phyloP scores from a whole-genome alignment of 805 yeast genomes.

The Teunomyces kruisii region DNA sequence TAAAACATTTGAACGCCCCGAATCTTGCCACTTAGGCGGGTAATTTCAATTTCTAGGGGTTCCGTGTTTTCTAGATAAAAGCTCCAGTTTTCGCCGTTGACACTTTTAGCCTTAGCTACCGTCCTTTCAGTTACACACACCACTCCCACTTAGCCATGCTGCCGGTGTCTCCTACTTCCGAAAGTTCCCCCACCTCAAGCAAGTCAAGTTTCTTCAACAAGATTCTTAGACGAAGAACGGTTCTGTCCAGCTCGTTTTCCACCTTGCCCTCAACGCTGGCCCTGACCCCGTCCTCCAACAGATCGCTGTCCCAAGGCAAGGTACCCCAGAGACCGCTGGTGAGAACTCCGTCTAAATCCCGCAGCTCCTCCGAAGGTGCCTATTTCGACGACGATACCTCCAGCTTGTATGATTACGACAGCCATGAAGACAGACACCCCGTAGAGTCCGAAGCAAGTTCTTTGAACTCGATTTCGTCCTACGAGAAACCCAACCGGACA shows the following conservation, averaged over 20 bases:
- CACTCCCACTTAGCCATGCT: not conserved
- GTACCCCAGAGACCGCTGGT: not conserved
- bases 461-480: not conserved
- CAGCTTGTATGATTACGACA: conserved; percentile 25
- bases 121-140: not conserved
- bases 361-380: conserved; percentile 2
- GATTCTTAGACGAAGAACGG: conserved; percentile 13
- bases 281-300: not conserved
- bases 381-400: conserved; percentile 23
- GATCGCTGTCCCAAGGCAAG: not conserved
- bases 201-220: conserved; percentile 14
- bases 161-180: not conserved
- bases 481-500: not conserved
- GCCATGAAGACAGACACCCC: conserved; percentile 9
- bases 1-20: no score
- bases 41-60: no score
- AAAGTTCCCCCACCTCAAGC: conserved; percentile 2
- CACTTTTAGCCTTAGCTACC: no score
- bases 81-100: no score
- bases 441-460: conserved; percentile 1
- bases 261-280: conserved; percentile 1
- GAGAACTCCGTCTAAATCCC: not conserved
- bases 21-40: no score
- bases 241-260: conserved; percentile 5
- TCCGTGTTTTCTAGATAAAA: no score